Percentiles rank a stretch among this genome's conserved stretches.
Conservation (phyloP, 1,139 yeast species). For the Arxiozyma slooffiae region DNA sequence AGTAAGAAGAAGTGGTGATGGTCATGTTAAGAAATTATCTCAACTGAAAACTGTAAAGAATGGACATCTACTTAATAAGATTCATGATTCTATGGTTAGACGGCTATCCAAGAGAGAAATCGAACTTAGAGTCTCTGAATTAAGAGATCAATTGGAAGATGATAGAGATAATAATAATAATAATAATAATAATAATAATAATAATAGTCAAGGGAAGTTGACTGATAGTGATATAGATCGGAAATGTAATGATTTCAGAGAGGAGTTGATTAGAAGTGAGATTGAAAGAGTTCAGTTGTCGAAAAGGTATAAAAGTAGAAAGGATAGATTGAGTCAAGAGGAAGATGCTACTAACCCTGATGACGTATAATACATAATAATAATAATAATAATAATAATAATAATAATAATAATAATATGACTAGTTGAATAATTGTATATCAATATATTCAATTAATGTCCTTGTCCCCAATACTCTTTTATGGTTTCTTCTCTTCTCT, state of each 20-base stretch:
- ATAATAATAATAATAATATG: background rate
- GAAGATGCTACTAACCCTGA: background rate
- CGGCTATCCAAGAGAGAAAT: conserved; percentile 12
- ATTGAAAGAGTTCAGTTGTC: conserved; percentile 4
- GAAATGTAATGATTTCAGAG: conserved; percentile 14
- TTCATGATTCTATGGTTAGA: background rate
- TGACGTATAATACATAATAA: no score
- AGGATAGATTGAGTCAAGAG: background rate
- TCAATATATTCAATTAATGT: no score
- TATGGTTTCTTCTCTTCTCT: background rate
- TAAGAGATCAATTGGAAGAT: conserved; percentile 21
- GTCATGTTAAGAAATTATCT: background rate
- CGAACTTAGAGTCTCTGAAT: conserved; percentile 19
- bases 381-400: no score
- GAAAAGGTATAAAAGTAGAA: conserved; percentile 6
- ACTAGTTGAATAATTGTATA: background rate
- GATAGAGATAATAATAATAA: conserved; percentile 12
- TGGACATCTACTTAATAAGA: background rate
- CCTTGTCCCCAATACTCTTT: no score
- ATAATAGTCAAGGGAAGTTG: background rate
- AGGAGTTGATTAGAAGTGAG: conserved; percentile 4
- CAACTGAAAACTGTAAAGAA: background rate
- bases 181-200: conserved; percentile 5
- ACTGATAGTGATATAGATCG: conserved; percentile 15
- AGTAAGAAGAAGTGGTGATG: background rate